Base-by-base conservation (phyloP, 352 stramenopile species). In the Lagenidium giganteum region DNA sequence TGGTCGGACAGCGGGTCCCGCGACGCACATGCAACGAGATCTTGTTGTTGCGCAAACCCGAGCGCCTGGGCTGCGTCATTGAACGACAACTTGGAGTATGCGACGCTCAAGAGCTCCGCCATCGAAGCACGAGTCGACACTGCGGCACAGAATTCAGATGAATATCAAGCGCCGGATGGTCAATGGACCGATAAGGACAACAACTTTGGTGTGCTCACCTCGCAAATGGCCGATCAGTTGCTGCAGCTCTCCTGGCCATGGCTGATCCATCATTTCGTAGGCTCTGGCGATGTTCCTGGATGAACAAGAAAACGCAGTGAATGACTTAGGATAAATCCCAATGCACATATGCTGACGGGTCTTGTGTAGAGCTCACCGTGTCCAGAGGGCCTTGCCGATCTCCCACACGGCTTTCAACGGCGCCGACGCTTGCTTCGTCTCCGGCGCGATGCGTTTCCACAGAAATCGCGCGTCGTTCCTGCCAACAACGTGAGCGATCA, bases 401-500 rank as follows among this genome's bases (percentile, higher is more conserved):
- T 67, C 63, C 75, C 75, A 88, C 11, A 80, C 60, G 3, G 72
- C 60, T 1, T 20, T 28, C 1, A 83, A 57, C 21, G 69, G 44
- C 26, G 81, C 57, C 0, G 63, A 71, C 3, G 28, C 39, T 18
- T 72, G 47, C 50, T 86, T 88, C 5, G 52, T 60, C 21, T 62
- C 63, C 2, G 21, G 2, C 1, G 59, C 39, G 22, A 88, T 79
- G 25, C 76, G 76, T 50, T 86, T 86, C 76, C 76, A 88, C 47
- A 88, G 54, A 32, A 88, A 88, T 8, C 76, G 72, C 27, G 76
- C 72, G 25, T 86, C 72, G 28, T 86, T 83, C 25, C 61, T 78
- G 20, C 9, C 16, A 16, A 22, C 5, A 8, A 42, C 33, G 20
- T 28, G 12, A 53, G 6, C 1, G 22, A 32, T 7, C 18, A 0